phyloP scores from a whole-genome alignment of 2,329 filamentous ascomycete genomes.

The Aspergillus fructus region DNA sequence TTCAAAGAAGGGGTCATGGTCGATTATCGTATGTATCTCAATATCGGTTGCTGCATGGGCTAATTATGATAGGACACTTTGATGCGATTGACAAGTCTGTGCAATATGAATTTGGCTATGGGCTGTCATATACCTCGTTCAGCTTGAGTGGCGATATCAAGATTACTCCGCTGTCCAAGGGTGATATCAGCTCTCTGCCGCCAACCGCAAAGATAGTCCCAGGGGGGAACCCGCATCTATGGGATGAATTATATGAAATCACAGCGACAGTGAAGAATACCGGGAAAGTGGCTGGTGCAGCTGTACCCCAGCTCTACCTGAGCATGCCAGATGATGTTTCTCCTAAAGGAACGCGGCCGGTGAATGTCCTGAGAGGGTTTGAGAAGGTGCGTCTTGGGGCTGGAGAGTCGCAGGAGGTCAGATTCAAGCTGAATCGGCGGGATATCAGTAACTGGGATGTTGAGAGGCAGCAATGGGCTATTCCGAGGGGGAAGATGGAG shows the following conservation, averaged over 20 bases:
- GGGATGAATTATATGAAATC: neutral
- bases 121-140: neutral
- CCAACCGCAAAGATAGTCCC: neutral
- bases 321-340: slow-evolving; percentile 20
- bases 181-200: neutral
- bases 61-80: neutral
- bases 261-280: slow-evolving; percentile 71
- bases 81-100: neutral
- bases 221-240: neutral
- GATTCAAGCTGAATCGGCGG: slow-evolving; percentile 55
- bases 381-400: slow-evolving; percentile 55
- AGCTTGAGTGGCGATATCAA: neutral
- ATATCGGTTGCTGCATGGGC: no score
- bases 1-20: neutral
- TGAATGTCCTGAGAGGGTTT: slow-evolving; percentile 61
- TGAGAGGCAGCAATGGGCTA: slow-evolving; percentile 56
- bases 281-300: slow-evolving; percentile 63
- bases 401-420: slow-evolving; percentile 49
- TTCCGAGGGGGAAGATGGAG: neutral
- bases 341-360: slow-evolving; percentile 32
- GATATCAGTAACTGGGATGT: slow-evolving; percentile 67
- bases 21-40: neutral
- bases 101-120: neutral
- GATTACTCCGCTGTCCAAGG: neutral
- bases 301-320: slow-evolving; percentile 61